phyloP scores from a whole-genome alignment of 345 rosid species.

The Xanthoceras sorbifolium region DNA sequence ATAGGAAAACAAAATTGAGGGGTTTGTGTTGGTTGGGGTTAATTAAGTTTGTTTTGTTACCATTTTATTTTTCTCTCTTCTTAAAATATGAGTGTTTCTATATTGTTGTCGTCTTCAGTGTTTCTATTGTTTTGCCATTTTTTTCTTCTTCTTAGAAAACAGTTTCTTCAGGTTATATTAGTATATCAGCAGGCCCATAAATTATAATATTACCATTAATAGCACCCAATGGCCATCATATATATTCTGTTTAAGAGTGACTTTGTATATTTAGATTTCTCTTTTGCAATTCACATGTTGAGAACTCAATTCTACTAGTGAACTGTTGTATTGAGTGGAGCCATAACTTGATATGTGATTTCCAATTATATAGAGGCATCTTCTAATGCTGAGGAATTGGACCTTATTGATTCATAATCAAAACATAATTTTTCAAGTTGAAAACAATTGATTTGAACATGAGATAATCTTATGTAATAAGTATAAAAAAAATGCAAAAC shows the following conservation, averaged over 20 bases:
- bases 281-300: not conserved
- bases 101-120: conserved; percentile 18
- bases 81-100: conserved; percentile 30
- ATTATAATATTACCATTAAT: not conserved
- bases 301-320: not conserved
- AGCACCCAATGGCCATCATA: not conserved
- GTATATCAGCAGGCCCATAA: conserved; percentile 24
- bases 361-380: not conserved
- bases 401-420: not conserved
- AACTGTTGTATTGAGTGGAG: not conserved
- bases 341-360: not conserved
- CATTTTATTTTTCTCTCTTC: conserved; percentile 10
- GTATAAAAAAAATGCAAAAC: too few species aligned
- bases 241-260: not conserved
- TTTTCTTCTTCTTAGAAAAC: conserved; percentile 27
- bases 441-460: too few species aligned
- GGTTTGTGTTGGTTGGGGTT: conserved; percentile 22
- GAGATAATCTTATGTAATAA: too few species aligned
- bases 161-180: conserved; percentile 38
- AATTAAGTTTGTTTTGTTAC: conserved; percentile 37
- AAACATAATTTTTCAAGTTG: too few species aligned
- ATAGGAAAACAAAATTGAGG: conserved; percentile 17
- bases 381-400: not conserved
- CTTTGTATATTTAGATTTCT: not conserved
- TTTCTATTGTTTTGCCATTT: not conserved